Conservation (phyloP, 1,139 yeast genomes). For the Geotrichum macrosporum region DNA sequence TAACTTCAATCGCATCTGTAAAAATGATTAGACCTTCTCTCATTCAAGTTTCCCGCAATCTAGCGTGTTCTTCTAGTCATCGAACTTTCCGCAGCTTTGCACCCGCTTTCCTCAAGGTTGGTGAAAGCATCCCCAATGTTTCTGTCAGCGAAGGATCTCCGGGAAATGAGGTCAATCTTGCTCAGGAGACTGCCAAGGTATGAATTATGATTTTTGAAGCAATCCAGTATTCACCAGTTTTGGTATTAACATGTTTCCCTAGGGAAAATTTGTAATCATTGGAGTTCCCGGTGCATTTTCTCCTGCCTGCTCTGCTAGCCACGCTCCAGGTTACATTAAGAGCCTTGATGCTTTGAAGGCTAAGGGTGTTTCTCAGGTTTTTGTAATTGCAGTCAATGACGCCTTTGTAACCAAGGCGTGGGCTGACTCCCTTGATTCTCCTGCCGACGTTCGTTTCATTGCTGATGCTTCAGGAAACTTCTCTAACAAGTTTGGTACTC, state of each 20-base stretch:
- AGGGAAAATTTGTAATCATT: constrained; percentile 57
- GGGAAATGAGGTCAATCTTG: constrained; percentile 57
- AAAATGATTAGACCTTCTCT: constrained; percentile 14
- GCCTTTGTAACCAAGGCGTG: constrained; percentile 81
- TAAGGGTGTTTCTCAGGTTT: constrained; percentile 59
- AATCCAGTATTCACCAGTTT: not conserved
- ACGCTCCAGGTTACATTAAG: constrained; percentile 72
- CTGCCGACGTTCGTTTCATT: constrained; percentile 47
- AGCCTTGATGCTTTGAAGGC: constrained; percentile 49
- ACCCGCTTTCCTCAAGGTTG: constrained; percentile 34
- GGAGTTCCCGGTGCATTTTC: constrained; percentile 94
- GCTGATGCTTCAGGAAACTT: constrained; percentile 78
- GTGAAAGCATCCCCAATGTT: constrained; percentile 50
- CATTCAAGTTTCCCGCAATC: constrained; percentile 6
- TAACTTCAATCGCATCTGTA: too few relatives aligned
- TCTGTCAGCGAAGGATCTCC: constrained; percentile 62
- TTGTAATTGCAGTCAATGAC: constrained; percentile 77
- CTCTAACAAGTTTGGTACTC: constrained; percentile 57
- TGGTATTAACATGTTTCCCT: not conserved
- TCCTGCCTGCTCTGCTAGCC: constrained; percentile 75
- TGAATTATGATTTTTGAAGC: constrained; percentile 9
- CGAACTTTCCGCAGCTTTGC: constrained; percentile 32
- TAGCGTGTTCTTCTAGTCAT: constrained; percentile 13
- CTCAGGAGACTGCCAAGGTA: constrained; percentile 46
- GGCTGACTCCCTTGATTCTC: constrained; percentile 46